A percentile compares a stretch with the other conserved stretches of the same genome.
Conservation (phyloP, 495 filamentous ascomycete genomes). For the Chaetomium cochliodes region DNA sequence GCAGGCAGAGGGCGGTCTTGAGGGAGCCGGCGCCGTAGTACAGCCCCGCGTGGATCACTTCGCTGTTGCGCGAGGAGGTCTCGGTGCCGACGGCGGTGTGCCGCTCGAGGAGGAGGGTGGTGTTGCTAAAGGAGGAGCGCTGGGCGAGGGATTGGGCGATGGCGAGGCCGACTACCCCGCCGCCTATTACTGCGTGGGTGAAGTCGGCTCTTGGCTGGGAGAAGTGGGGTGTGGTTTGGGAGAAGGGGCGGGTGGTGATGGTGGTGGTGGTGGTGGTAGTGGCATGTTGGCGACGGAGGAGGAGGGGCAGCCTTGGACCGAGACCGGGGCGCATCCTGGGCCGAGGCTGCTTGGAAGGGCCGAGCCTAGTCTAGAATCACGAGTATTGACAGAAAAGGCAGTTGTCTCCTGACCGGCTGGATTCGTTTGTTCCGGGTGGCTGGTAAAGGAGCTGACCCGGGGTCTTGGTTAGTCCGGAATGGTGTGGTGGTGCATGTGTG, state of each 20-base stretch:
- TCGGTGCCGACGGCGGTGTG: constrained; percentile 79
- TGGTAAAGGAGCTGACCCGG: constrained; percentile 1
- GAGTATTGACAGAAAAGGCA: background rate
- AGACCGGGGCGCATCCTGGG: constrained; percentile 8
- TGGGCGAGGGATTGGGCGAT: constrained; percentile 73
- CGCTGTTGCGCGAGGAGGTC: constrained; percentile 90
- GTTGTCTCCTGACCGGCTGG: constrained; percentile 2
- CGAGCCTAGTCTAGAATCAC: background rate
- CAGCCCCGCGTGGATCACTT: constrained; percentile 94
- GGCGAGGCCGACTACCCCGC: constrained; percentile 88
- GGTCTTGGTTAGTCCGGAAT: background rate
- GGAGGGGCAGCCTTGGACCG: background rate
- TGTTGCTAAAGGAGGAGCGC: constrained; percentile 41
- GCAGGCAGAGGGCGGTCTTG: constrained; percentile 81
- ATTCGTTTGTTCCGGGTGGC: background rate
- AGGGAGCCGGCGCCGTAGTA: constrained; percentile 79
- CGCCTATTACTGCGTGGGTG: constrained; percentile 86
- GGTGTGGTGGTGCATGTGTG: background rate
- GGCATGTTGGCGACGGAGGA: background rate
- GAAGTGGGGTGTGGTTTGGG: constrained; percentile 28
- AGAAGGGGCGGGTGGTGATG: constrained; percentile 28
- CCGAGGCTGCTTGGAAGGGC: background rate
- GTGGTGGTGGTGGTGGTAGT: background rate
- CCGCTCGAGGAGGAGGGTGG: constrained; percentile 79
- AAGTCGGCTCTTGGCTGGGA: constrained; percentile 59